Evolutionary conservation across 768 basidiomycete genomes (phyloP), one percentile per base, ranked within the genome.

Genomic region (Candolleomyces aberdarensis): DNA sequence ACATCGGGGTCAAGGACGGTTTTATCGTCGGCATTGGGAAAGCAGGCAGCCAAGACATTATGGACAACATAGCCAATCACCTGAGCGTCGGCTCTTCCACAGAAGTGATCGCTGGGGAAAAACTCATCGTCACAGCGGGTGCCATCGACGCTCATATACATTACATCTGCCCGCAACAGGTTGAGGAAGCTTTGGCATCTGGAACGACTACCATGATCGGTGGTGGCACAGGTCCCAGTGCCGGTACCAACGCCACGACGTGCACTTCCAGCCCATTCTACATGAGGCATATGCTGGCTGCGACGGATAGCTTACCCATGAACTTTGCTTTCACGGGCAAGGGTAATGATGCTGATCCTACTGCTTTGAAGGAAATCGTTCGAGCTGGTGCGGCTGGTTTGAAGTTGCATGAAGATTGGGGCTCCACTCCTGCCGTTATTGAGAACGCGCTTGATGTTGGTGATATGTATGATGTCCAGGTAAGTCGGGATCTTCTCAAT

Each of bases 371-470:
- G 71, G 96, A 97, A 61, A 80, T 95, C 58, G 80, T 96, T 26
- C 78, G 79, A 61, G 92, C 93, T 13, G 96, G 96, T 10, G 94
- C 92, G 1, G 84, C 82, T 14, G 97, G 97, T 1, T 72, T 98
- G 66, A 99, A 99, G 76, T 75, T 99, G 61, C 97, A 99, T 67
- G 97, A 98, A 73, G 96, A 98, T 72, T 98, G 96, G 96, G 96
- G 96, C 2, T 81, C 85, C 19, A 96, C 95, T 1, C 97, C 97
- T 0, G 85, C 85, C 17, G 83, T 84, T 1, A 98, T 98, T 64
- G 75, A 77, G 59, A 88, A 83, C 48, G 88, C 87, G 56, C 77
- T 99, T 65, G 84, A 87, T 57, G 83, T 98, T 19, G 95, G 80
- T 0, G 94, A 98, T 66, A 82, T 92, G 62, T 94, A 92, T 71